Conservation (phyloP, 495 filamentous ascomycete species). For the Paragyromitra xinjiangensis region DNA sequence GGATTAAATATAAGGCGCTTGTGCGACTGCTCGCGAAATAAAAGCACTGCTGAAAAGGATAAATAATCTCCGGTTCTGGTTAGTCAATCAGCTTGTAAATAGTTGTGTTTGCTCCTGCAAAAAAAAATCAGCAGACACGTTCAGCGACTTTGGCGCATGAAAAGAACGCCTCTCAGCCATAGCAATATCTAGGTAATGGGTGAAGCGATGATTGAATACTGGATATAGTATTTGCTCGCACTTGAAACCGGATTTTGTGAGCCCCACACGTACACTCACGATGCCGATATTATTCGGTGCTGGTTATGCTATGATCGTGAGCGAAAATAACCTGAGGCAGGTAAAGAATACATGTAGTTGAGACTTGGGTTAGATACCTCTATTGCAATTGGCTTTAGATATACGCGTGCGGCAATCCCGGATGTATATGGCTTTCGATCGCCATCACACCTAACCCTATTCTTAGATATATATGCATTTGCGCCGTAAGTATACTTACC, state of each 20-base stretch:
- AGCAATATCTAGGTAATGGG: not conserved
- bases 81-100: not conserved
- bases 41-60: not conserved
- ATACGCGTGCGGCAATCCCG: slow-evolving; percentile 5
- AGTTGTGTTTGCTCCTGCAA: too few species aligned
- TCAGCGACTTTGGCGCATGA: not conserved
- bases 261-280: not conserved
- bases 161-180: not conserved
- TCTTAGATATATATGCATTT: not conserved
- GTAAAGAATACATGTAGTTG: not conserved
- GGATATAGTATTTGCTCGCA: not conserved
- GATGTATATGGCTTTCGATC: not conserved
- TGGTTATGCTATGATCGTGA: too few species aligned
- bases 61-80: not conserved
- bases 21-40: not conserved
- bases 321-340: not conserved
- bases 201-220: not conserved
- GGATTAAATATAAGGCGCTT: slow-evolving; percentile 2
- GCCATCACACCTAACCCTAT: not conserved
- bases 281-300: too few species aligned
- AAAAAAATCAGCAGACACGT: too few species aligned
- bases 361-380: not conserved
- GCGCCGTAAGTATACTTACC: not conserved
- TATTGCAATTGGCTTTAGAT: not conserved
- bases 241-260: not conserved